Conservation (phyloP, 345 rosid species). For the Gossypium herbaceum region DNA sequence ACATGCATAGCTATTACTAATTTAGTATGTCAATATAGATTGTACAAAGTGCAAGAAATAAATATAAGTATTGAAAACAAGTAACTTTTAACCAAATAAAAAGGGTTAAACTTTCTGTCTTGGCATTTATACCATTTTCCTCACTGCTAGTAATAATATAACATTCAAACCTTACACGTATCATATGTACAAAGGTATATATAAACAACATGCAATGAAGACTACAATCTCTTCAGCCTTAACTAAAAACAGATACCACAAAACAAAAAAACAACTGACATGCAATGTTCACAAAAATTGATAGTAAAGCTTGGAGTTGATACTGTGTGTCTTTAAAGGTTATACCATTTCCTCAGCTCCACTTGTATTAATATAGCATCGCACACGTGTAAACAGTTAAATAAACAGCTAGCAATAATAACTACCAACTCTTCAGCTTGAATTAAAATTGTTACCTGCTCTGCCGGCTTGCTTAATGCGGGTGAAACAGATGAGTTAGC, state of each 20-base stretch:
- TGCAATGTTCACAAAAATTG: background rate
- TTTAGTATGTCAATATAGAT: background rate
- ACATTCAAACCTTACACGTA: background rate
- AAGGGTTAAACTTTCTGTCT: background rate
- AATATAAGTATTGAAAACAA: background rate
- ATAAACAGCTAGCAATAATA: background rate
- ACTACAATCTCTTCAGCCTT: constrained; percentile 9
- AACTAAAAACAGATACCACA: background rate
- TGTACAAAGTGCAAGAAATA: background rate
- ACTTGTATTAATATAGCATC: background rate
- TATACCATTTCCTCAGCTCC: background rate
- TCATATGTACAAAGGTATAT: background rate
- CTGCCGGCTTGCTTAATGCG: constrained; percentile 88
- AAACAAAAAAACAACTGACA: background rate
- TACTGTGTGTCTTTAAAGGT: background rate
- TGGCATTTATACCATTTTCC: background rate
- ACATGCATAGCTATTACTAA: background rate
- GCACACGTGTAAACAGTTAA: background rate
- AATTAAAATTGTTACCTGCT: constrained; percentile 57
- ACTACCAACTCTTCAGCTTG: constrained; percentile 7
- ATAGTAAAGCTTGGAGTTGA: background rate
- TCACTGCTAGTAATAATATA: background rate
- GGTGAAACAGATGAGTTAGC: constrained; percentile 81
- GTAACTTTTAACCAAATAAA: background rate
- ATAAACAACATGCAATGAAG: background rate